phyloP scores from a whole-genome alignment of 495 filamentous ascomycete genomes.

The Aspergillus panamensis region DNA sequence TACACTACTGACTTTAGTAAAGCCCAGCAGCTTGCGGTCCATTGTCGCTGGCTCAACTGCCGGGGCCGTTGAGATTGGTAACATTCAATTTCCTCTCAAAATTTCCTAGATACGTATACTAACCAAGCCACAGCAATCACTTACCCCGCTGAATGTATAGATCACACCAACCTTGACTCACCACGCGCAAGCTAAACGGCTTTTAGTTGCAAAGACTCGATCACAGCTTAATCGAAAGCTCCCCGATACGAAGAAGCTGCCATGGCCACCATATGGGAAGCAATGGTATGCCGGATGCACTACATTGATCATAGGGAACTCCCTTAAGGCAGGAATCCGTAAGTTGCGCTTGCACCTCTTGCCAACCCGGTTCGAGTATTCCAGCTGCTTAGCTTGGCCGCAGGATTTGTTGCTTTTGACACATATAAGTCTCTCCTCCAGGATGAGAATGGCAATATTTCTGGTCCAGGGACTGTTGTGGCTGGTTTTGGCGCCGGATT shows the following conservation, averaged over 20 bases:
- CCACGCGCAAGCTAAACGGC: constrained; percentile 18
- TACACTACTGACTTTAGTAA: constrained; percentile 21
- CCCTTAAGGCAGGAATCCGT: constrained; percentile 92
- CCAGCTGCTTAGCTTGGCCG: not conserved
- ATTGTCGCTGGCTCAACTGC: constrained; percentile 86
- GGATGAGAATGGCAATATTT: constrained; percentile 84
- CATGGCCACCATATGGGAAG: constrained; percentile 87
- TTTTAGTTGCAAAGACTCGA: constrained; percentile 83
- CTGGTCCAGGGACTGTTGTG: constrained; percentile 84
- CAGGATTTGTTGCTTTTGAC: constrained; percentile 95
- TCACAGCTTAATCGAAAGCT: constrained; percentile 89
- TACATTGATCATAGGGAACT: constrained; percentile 94
- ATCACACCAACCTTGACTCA: not conserved
- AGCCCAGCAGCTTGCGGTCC: constrained; percentile 79
- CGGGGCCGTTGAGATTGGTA: constrained; percentile 93
- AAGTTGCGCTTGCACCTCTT: constrained; percentile 31
- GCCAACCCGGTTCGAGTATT: constrained; percentile 5
- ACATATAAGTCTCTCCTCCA: constrained; percentile 78
- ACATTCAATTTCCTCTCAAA: constrained; percentile 5
- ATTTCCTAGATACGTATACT: not conserved
- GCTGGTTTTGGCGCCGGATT: constrained; percentile 93
- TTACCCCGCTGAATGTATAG: constrained; percentile 91
- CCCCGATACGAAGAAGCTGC: constrained; percentile 77
- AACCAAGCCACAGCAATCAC: constrained; percentile 68
- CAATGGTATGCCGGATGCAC: constrained; percentile 99